A percentile compares a stretch with the other conserved stretches of the same genome.
These are phyloP conservation scores for Dillenia turbinata DNA, from an alignment of 164 flowering plant genomes.

Conservation along the genomic window DNA sequence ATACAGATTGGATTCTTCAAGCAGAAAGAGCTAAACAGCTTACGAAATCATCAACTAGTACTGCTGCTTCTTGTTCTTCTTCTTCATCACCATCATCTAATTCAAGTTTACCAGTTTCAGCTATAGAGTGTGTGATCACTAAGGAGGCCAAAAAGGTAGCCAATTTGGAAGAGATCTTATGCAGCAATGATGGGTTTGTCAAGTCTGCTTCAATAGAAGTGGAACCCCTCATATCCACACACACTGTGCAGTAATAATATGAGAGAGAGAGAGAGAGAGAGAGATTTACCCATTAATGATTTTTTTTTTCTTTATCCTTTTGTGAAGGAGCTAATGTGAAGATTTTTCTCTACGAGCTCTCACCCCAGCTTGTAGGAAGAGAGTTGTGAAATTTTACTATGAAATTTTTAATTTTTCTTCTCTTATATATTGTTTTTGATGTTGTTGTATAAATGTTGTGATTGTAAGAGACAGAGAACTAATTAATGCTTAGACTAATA, in stretches of 20 bases:
- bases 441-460: neutral
- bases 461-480: neutral
- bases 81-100: constrained; percentile 6
- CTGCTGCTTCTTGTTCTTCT: no score
- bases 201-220: constrained; percentile 50
- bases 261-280: neutral
- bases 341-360: constrained; percentile 9
- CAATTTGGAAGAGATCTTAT: constrained; percentile 42
- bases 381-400: no score
- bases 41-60: constrained; percentile 21
- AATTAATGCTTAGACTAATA: no score
- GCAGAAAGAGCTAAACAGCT: constrained; percentile 64
- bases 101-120: neutral
- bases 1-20: constrained; percentile 74
- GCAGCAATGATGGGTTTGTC: constrained; percentile 29
- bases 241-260: constrained; percentile 15
- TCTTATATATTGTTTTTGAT: neutral
- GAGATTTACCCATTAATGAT: neutral
- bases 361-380: no score
- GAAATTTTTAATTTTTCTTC: constrained; percentile 5
- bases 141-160: constrained; percentile 14
- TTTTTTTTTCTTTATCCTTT: neutral
- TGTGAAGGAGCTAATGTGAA: constrained; percentile 14
- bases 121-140: constrained; percentile 4
- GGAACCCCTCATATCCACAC: constrained; percentile 45